Evolutionary conservation across 441 rosid genomes (phyloP), one percentile per base, ranked within the genome.

Genomic region (Lepidium campestre): DNA sequence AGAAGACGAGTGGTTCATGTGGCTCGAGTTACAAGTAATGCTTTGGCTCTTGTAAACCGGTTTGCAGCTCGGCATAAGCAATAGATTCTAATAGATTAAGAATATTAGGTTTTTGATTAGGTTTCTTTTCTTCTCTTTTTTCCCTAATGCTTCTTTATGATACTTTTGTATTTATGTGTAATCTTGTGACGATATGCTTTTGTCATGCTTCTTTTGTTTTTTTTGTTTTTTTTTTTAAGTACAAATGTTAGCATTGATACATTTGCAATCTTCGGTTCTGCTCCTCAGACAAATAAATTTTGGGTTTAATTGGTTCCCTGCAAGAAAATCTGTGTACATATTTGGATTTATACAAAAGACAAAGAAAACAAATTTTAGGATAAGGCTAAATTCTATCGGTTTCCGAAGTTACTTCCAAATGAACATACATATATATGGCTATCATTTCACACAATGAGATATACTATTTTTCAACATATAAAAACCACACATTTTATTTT

Each of bases 11-110:
- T 89, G 10, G 79, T 52, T 10, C 56, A 84, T 58, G 83, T 89
- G 71, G 89, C 91, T 73, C 82, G 81, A 70, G 91, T 88, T 71
- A 92, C 93, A 31, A 86, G 96, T 79, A 92, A 92, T 70, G 95
- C 93, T 0, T 90, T 86, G 57, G 90, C 90, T 34, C 79, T 90
- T 76, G 86, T 90, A 17, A 83, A 90, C 79, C 85, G 81, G 53
- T 85, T 81, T 37, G 93, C 90, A 2, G 73, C 83, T 41, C 71
- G 71, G 55, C 78, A 76, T 62, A 55, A 67, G 47, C 10, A 31
- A 29, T 72, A 65, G 71, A 8, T 40, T 73, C 1, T 63, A 37
- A 12, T 12, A 42, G 35, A 10, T 23, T 5, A 23, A 53, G 34
- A 11, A 19, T 18, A 11, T 27, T 14, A 10, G 13, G 50, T 13